Conservation (phyloP, 768 basidiomycete genomes). For the Russula ochroleuca region DNA sequence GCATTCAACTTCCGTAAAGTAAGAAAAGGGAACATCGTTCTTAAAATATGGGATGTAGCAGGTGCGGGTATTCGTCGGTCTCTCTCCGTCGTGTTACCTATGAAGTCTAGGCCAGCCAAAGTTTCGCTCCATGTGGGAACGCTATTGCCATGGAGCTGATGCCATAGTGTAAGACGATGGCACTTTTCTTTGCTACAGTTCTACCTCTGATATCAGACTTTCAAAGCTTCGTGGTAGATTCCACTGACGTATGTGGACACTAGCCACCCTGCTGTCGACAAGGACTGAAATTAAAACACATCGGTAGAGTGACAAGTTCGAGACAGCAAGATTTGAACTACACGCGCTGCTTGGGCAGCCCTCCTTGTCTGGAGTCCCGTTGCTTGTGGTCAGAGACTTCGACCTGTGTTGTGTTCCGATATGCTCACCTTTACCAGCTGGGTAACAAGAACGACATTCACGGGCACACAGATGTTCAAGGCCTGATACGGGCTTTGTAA, state of each 20-base stretch:
- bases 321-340: conserved; percentile 77
- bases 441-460: conserved; percentile 93
- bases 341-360: conserved; percentile 72
- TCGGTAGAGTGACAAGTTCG: conserved; percentile 69
- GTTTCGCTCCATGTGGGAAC: conserved; percentile 93
- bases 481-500: conserved; percentile 74
- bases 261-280: background rate
- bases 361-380: conserved; percentile 63
- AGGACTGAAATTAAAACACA: conserved; percentile 10
- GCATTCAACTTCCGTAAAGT: conserved; percentile 90
- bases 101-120: conserved; percentile 69
- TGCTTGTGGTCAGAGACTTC: conserved; percentile 65
- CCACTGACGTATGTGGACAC: conserved; percentile 62
- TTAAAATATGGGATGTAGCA: conserved; percentile 96
- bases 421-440: conserved; percentile 43
- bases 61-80: conserved; percentile 43
- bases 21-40: conserved; percentile 80
- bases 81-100: background rate
- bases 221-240: conserved; percentile 88
- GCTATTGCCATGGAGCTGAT: conserved; percentile 90
- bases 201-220: background rate
- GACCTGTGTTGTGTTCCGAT: background rate
- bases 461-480: conserved; percentile 71
- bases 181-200: background rate
- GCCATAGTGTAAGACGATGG: conserved; percentile 70